A percentile compares a stretch with the other conserved stretches of the same genome.
Conservation (phyloP, 495 filamentous ascomycete genomes). For the Lepraria neglecta region DNA sequence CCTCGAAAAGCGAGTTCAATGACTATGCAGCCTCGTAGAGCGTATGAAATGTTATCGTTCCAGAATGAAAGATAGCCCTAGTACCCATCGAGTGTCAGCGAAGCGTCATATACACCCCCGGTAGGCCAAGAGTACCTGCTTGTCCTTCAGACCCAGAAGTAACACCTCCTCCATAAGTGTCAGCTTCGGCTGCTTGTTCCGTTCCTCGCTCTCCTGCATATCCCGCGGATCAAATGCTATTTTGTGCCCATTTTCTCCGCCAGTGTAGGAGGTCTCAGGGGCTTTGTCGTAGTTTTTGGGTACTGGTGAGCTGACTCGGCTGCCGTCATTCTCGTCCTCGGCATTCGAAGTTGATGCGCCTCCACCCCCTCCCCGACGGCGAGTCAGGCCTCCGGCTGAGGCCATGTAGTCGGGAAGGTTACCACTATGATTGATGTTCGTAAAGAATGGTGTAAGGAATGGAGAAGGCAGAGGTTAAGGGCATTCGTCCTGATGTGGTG, state of each 20-base stretch:
- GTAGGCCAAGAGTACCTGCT: constrained; percentile 61
- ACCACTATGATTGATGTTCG: not conserved
- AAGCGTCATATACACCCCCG: not conserved
- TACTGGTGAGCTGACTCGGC: constrained; percentile 63
- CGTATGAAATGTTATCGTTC: constrained; percentile 99
- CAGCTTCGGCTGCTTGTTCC: constrained; percentile 95
- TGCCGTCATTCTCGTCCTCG: constrained; percentile 53
- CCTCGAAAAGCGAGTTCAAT: constrained; percentile 94
- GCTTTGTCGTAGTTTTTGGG: constrained; percentile 58
- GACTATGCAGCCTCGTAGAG: constrained; percentile 93
- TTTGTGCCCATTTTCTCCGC: constrained; percentile 92
- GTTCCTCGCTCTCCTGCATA: constrained; percentile 92
- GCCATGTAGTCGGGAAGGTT: constrained; percentile 43
- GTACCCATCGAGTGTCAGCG: constrained; percentile 20
- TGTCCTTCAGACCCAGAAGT: constrained; percentile 92
- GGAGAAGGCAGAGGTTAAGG: constrained; percentile 1
- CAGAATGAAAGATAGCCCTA: constrained; percentile 98
- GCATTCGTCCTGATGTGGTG: constrained; percentile 12
- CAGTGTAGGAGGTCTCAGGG: constrained; percentile 88
- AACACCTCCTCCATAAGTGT: constrained; percentile 98
- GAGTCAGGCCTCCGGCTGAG: constrained; percentile 65
- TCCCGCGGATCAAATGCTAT: constrained; percentile 97
- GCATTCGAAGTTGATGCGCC: constrained; percentile 41
- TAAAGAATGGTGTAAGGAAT: not conserved
- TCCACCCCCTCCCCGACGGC: constrained; percentile 66